These are phyloP conservation scores for Aspergillus baeticus DNA, from an alignment of 495 filamentous ascomycete species.

Conservation along the genomic window DNA sequence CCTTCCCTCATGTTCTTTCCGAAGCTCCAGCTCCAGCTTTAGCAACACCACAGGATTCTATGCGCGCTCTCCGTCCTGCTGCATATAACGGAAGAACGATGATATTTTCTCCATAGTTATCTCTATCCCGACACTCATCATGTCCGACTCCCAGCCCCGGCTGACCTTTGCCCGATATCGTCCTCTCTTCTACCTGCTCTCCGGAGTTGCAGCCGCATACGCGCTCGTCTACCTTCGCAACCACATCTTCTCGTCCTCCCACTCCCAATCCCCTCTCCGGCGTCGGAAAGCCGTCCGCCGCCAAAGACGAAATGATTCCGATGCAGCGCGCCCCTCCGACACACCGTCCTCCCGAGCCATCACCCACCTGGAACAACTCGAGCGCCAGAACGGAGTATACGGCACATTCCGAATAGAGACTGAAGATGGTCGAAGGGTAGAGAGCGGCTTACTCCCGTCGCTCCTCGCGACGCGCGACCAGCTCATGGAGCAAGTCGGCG, in stretches of 20 bases:
- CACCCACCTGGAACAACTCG: conserved; percentile 43
- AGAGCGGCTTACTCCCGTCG: conserved; percentile 46
- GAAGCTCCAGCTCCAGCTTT: not conserved
- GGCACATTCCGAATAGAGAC: conserved; percentile 50
- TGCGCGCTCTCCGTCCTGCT: not conserved
- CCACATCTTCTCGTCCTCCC: conserved; percentile 29
- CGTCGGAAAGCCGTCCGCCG: conserved; percentile 50
- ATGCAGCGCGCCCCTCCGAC: conserved; percentile 23
- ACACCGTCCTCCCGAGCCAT: conserved; percentile 43
- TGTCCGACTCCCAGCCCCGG: conserved; percentile 36
- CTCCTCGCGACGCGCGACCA: conserved; percentile 46
- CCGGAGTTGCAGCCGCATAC: conserved; percentile 49
- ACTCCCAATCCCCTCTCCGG: conserved; percentile 34
- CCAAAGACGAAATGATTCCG: conserved; percentile 31
- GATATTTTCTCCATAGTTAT: conserved; percentile 17
- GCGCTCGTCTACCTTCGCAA: conserved; percentile 48
- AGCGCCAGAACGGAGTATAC: conserved; percentile 47
- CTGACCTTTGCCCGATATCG: conserved; percentile 47
- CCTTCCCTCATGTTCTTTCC: conserved; percentile 1
- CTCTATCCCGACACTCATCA: conserved; percentile 21
- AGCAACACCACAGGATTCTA: not conserved
- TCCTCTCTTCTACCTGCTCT: conserved; percentile 48
- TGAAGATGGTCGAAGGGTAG: conserved; percentile 46
- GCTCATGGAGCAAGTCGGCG: conserved; percentile 45
- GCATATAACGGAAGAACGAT: conserved; percentile 4